phyloP scores from a whole-genome alignment of 164 flowering plant species.

The Chimonanthus salicifolius region DNA sequence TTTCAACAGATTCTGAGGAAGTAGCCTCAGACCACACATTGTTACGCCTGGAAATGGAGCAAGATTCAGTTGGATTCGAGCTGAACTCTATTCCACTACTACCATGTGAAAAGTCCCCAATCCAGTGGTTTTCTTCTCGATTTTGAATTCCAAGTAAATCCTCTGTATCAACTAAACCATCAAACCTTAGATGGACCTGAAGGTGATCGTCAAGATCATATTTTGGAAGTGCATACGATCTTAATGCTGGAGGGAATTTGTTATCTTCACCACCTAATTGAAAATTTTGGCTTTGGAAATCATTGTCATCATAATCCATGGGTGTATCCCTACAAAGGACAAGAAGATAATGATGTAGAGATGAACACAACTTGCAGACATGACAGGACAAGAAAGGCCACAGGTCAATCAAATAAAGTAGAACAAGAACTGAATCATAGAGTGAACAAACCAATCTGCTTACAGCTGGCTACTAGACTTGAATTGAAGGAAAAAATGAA shows the following conservation, averaged over 20 bases:
- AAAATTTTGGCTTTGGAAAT: slow-evolving; percentile 69
- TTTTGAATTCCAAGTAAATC: slow-evolving; percentile 77
- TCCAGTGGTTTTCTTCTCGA: slow-evolving; percentile 88
- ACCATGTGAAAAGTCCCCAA: slow-evolving; percentile 72
- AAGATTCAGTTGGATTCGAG: slow-evolving; percentile 65
- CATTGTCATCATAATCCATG: slow-evolving; percentile 97
- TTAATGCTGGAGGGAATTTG: slow-evolving; percentile 51
- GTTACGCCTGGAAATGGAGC: slow-evolving; percentile 67
- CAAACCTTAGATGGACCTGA: slow-evolving; percentile 68
- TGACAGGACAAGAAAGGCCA: not conserved
- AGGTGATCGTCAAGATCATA: slow-evolving; percentile 66
- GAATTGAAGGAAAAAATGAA: too few species aligned
- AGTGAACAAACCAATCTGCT: too few species aligned
- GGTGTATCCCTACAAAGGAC: slow-evolving; percentile 50
- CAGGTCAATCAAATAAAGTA: not conserved
- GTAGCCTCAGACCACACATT: slow-evolving; percentile 99
- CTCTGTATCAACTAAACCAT: slow-evolving; percentile 79
- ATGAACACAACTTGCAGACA: not conserved
- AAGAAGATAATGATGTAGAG: not conserved
- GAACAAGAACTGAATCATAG: too few species aligned
- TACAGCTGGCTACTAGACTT: too few species aligned
- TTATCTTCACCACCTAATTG: slow-evolving; percentile 77
- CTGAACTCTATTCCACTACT: slow-evolving; percentile 68
- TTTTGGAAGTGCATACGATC: slow-evolving; percentile 66
- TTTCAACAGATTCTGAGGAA: slow-evolving; percentile 95